These are phyloP conservation scores for Backusella macrospora DNA, from an alignment of 192 early-diverging fungal genomes.

Conservation along the genomic window DNA sequence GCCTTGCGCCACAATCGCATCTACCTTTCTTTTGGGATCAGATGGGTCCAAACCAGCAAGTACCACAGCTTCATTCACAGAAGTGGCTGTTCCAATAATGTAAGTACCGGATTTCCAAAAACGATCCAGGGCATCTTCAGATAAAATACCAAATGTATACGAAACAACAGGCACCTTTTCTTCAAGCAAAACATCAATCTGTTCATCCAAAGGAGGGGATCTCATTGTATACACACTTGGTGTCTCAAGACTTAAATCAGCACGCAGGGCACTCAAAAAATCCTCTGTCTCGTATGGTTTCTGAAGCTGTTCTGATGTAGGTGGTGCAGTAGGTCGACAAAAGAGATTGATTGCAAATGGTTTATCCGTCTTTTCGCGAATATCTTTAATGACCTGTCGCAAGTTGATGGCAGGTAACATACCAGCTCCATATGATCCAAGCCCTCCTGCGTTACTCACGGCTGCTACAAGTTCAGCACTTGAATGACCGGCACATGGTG, in stretches of 20 bases:
- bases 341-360: slow-evolving; percentile 42
- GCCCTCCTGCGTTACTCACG: slow-evolving; percentile 35
- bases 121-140: slow-evolving; percentile 11
- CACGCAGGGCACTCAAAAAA: slow-evolving; percentile 18
- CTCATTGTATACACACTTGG: slow-evolving; percentile 20
- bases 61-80: slow-evolving; percentile 28
- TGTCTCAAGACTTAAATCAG: slow-evolving; percentile 10
- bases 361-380: slow-evolving; percentile 19
- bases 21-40: slow-evolving; percentile 17
- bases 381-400: slow-evolving; percentile 27
- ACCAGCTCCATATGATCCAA: slow-evolving; percentile 34
- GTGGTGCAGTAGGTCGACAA: slow-evolving; percentile 21
- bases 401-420: slow-evolving; percentile 11
- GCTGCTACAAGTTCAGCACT: slow-evolving; percentile 15
- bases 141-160: slow-evolving; percentile 38
- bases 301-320: slow-evolving; percentile 21
- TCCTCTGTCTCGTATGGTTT: slow-evolving; percentile 22
- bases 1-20: slow-evolving; percentile 38
- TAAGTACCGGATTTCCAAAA: slow-evolving; percentile 25
- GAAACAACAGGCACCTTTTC: slow-evolving; percentile 32
- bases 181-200: slow-evolving; percentile 29
- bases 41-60: slow-evolving; percentile 17
- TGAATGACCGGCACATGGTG: slow-evolving; percentile 34
- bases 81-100: slow-evolving; percentile 39
- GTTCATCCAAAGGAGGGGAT: slow-evolving; percentile 32